phyloP scores from a whole-genome alignment of 257 asterid genomes.

The Dorcoceras hygrometricum region DNA sequence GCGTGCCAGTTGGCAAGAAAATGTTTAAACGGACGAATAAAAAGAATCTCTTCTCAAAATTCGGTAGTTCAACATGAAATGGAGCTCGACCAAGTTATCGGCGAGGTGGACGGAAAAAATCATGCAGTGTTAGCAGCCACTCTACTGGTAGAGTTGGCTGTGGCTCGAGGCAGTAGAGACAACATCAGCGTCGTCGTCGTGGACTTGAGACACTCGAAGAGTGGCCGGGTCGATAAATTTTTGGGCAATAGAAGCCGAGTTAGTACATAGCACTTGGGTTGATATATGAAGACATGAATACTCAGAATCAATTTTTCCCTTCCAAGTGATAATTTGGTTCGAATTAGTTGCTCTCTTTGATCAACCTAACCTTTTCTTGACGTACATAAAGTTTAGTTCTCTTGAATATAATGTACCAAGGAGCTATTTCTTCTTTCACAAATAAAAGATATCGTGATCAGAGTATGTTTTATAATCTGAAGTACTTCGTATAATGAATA shows the following conservation, averaged over 20 bases:
- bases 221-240: not conserved
- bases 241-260: not conserved
- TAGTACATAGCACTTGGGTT: not conserved
- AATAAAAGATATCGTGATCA: too few relatives aligned
- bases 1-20: constrained; percentile 54
- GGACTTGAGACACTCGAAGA: constrained; percentile 22
- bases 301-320: too few relatives aligned
- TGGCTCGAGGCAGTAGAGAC: constrained; percentile 54
- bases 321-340: too few relatives aligned
- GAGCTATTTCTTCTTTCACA: too few relatives aligned
- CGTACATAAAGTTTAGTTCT: too few relatives aligned
- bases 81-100: not conserved
- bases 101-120: not conserved
- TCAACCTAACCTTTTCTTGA: too few relatives aligned
- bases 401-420: too few relatives aligned
- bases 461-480: too few relatives aligned
- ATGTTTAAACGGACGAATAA: constrained; percentile 29
- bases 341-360: too few relatives aligned
- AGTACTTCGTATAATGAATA: too few relatives aligned
- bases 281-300: too few relatives aligned
- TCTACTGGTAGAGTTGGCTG: constrained; percentile 45
- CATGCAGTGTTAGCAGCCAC: constrained; percentile 38
- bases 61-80: not conserved
- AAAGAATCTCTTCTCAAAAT: not conserved
- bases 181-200: constrained; percentile 51